Conservation (phyloP, 805 yeast species). For the Metschnikowia gruessii region DNA sequence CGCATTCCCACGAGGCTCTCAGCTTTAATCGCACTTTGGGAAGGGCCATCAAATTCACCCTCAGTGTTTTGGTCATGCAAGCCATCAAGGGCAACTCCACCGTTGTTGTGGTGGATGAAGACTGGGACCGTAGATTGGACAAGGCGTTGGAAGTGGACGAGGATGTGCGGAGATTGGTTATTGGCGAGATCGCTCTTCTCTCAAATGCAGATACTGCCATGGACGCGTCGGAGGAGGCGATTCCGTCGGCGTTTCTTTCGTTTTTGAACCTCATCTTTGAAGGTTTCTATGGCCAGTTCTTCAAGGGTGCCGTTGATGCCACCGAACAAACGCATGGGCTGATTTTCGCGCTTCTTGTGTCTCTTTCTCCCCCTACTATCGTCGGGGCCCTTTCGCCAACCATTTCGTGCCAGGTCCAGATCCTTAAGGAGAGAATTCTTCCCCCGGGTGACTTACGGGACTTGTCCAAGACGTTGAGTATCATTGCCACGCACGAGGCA, state of each 20-base stretch:
- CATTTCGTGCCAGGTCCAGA: constrained; percentile 23
- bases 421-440: constrained; percentile 23
- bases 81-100: constrained; percentile 52
- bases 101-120: constrained; percentile 63
- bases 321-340: constrained; percentile 35
- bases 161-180: constrained; percentile 36
- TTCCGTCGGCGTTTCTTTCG: constrained; percentile 1
- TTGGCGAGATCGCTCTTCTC: constrained; percentile 20
- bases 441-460: constrained; percentile 26
- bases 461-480: constrained; percentile 47
- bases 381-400: constrained; percentile 22
- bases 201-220: constrained; percentile 18
- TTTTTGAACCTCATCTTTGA: constrained; percentile 36
- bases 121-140: constrained; percentile 68
- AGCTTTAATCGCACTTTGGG: constrained; percentile 32
- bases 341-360: constrained; percentile 31
- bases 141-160: constrained; percentile 66
- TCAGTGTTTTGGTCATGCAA: constrained; percentile 63
- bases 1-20: constrained; percentile 22
- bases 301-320: constrained; percentile 11
- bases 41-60: constrained; percentile 49
- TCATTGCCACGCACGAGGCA: constrained; percentile 44
- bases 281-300: constrained; percentile 30
- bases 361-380: constrained; percentile 30
- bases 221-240: constrained; percentile 17